Evolutionary conservation across 495 filamentous ascomycete species (phyloP), one percentile per base, ranked within the genome.

Genomic region (Penicillium riverlandense): DNA sequence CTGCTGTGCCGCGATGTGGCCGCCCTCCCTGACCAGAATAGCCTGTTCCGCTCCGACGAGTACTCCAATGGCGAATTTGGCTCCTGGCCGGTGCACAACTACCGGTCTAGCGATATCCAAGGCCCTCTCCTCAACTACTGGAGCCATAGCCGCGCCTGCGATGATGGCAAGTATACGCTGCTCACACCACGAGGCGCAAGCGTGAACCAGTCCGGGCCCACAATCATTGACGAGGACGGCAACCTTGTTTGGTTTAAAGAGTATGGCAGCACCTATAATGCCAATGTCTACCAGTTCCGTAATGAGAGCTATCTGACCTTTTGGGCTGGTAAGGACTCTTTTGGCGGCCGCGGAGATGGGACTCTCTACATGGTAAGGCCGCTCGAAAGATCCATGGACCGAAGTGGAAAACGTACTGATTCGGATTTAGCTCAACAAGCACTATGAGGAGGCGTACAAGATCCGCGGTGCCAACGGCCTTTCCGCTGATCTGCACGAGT

Each of bases 271-370:
- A 54, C 65, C 8, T 73, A 72, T 41, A 70, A 71, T 46, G 35
- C 69, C 11, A 64, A 70, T 47, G 57, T 72, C 2, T 59, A 68
- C 13, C 50, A 43, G 6, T 75, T 63, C 34, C 66, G 60, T 35
- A 67, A 62, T 6, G 53, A 66, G 47, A 54, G 57, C 4, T 75
- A 73, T 54, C 45, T 79, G 33, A 74, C 71, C 0, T 77, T 75
- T 42, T 77, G 74, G 75, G 62, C 61, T 11, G 74, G 74, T 0
- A 54, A 75, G 55, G 69, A 74, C 49, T 54, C 55, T 1, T 49
- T 71, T n/a, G 55, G 57, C 6, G 75, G 69, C 3, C 71, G 76
- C 52, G 74, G 74, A 1, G 61, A 63, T 22, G 75, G 75, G 4
- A 45, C 48, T 33, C 66, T 68, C 36, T 74, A 72, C 34, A 71